Conservation (phyloP, 2,329 filamentous ascomycete species). For the Shiraia sp. region DNA sequence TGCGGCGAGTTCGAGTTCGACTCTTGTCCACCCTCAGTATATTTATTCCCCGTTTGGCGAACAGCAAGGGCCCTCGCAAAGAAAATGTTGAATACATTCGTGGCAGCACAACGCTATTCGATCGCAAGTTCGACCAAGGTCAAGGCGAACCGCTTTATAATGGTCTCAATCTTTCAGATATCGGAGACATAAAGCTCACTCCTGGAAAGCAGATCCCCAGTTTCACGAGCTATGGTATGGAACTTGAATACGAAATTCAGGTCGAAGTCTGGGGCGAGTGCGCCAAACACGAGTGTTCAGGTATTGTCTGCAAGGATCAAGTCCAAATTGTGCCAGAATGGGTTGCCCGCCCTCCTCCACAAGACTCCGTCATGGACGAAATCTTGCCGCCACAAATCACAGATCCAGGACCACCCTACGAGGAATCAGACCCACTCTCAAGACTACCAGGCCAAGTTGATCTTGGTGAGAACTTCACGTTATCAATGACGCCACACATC, state of each 20-base stretch:
- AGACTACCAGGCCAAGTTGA: no score
- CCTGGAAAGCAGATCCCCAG: conserved; percentile 17
- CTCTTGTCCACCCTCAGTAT: conserved; percentile 15
- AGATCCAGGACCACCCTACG: neutral
- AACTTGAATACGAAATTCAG: conserved; percentile 25
- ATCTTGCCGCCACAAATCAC: no score
- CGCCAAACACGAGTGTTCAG: conserved; percentile 26
- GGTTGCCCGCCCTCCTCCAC: conserved; percentile 3
- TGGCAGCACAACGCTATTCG: conserved; percentile 15
- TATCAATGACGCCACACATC: neutral
- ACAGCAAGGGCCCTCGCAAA: conserved; percentile 4
- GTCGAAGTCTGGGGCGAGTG: conserved; percentile 33
- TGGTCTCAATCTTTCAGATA: conserved; percentile 15
- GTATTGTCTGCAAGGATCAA: conserved; percentile 14
- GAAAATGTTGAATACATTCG: conserved; percentile 9
- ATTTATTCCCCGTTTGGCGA: conserved; percentile 16
- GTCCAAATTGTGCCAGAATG: conserved; percentile 24
- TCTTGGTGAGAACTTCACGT: neutral
- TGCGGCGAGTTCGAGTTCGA: conserved; percentile 29
- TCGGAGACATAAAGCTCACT: conserved; percentile 9
- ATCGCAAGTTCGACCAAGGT: conserved; percentile 19
- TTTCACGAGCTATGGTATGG: conserved; percentile 33
- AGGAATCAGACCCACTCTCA: neutral
- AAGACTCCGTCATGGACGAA: neutral
- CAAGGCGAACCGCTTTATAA: conserved; percentile 20